Base-by-base conservation (phyloP, 345 rosid genomes). In the Limnanthes douglasii region DNA sequence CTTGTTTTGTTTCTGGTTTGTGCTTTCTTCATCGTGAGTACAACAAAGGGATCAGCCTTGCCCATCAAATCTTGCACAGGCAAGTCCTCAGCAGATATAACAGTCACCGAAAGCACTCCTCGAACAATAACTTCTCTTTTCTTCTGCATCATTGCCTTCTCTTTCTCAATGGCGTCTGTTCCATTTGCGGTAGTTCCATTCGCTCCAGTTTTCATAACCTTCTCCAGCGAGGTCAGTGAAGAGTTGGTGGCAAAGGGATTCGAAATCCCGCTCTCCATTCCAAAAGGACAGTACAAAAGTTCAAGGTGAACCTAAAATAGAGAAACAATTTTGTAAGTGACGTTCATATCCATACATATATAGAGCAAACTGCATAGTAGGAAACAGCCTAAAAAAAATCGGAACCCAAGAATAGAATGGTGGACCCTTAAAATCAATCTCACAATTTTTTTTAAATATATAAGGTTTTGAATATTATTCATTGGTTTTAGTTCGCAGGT, bases 11-110 rank as follows among this genome's bases (percentile, higher is more conserved):
- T 75, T 56, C 37, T 85, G 2, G 66, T 59, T 39, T 55, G 93
- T 8, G 96, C 59, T 51, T 92, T 92, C 69, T 85, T 92, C 93
- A 92, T 68, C 6, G 74, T 75, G 34, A 92, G 70, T 22, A 78
- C 78, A 10, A 85, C 76, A 53, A 54, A 92, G 1, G 99, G 96
- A 54, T 92, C 99, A 37, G 96, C 93, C 61, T 81, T 92, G 27
- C 99, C 99, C 90, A 80, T 78, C 39, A 92, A 46, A 63, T 92
- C 99, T 48, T 46, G 53, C 12, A 41, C 53, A 11, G 96, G 90
- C 63, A 92, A 69, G 45, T 92, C 88, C 56, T 84, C 93, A 3
- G 96, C 99, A 33, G 94, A 92, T 61, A 92, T 70, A 49, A 92
- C 78, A 15, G 93, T 81, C 21, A 81, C 83, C 31, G 77, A 63